Conservation (phyloP, 1,284 basidiomycete species). For the Heliocybe sulcata region DNA sequence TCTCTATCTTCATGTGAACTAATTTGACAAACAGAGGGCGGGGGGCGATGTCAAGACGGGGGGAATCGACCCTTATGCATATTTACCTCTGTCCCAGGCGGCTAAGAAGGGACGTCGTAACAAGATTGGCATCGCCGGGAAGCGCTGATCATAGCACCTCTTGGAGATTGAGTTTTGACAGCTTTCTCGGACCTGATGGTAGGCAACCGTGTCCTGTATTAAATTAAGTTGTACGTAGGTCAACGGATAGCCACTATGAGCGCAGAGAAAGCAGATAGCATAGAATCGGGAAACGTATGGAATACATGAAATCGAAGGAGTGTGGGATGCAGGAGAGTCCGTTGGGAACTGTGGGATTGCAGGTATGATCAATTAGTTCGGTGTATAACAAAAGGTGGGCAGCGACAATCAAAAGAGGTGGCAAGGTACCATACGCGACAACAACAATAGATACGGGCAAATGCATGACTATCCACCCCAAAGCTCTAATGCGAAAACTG, state of each 20-base stretch:
- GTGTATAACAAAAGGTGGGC: neutral
- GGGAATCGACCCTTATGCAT: slow-evolving; percentile 89
- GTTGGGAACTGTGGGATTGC: neutral
- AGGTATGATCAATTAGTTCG: neutral
- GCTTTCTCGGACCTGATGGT: neutral
- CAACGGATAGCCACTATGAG: neutral
- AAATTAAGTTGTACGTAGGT: neutral
- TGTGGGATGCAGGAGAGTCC: neutral
- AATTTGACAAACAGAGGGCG: slow-evolving; percentile 55
- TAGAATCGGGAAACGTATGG: neutral
- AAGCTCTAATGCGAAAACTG: neutral
- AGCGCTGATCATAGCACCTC: slow-evolving; percentile 17
- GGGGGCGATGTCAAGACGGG: slow-evolving; percentile 88
- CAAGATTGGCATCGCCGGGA: slow-evolving; percentile 46
- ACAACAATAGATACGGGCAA: neutral
- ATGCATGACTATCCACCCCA: neutral
- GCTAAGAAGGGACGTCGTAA: slow-evolving; percentile 50
- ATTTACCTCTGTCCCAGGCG: slow-evolving; percentile 77
- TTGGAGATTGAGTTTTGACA: neutral
- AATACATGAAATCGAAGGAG: neutral
- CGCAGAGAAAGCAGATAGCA: neutral
- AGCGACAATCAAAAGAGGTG: neutral
- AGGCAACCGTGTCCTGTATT: neutral
- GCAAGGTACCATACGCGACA: neutral
- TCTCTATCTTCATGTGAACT: neutral